phyloP scores from a whole-genome alignment of 768 basidiomycete genomes.

The Leccinum imitatum region DNA sequence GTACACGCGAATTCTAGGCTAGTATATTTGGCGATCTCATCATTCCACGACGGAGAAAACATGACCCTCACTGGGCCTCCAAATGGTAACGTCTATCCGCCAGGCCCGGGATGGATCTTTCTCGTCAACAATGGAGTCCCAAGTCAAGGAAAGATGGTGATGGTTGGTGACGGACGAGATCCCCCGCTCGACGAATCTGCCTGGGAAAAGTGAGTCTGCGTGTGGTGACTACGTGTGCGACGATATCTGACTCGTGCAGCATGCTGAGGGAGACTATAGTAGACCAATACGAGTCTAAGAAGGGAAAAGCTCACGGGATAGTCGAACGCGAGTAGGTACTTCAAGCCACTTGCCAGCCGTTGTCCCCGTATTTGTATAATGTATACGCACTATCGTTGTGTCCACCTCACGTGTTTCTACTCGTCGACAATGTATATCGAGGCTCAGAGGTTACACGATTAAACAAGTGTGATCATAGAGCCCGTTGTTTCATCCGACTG shows the following conservation, averaged over 20 bases:
- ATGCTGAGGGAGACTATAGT: conserved; percentile 46
- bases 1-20: conserved; percentile 75
- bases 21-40: conserved; percentile 57
- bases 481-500: conserved; percentile 90
- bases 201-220: conserved; percentile 52
- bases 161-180: conserved; percentile 65
- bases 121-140: conserved; percentile 67
- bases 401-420: conserved; percentile 5
- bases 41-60: conserved; percentile 41
- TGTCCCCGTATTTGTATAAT: not conserved
- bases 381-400: conserved; percentile 1
- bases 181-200: conserved; percentile 60
- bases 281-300: conserved; percentile 49
- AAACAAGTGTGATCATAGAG: conserved; percentile 47
- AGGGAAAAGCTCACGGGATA: conserved; percentile 22
- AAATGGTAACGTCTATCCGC: conserved; percentile 64
- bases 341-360: not conserved
- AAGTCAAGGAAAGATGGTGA: conserved; percentile 58
- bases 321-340: conserved; percentile 11
- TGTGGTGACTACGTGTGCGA: not conserved
- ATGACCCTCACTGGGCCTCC: conserved; percentile 68
- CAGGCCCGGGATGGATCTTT: conserved; percentile 78
- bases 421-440: conserved; percentile 11
- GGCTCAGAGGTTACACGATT: conserved; percentile 8
- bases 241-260: conserved; percentile 32